phyloP scores from a whole-genome alignment of 2,329 filamentous ascomycete species.

The Colletotrichum zoysiae region DNA sequence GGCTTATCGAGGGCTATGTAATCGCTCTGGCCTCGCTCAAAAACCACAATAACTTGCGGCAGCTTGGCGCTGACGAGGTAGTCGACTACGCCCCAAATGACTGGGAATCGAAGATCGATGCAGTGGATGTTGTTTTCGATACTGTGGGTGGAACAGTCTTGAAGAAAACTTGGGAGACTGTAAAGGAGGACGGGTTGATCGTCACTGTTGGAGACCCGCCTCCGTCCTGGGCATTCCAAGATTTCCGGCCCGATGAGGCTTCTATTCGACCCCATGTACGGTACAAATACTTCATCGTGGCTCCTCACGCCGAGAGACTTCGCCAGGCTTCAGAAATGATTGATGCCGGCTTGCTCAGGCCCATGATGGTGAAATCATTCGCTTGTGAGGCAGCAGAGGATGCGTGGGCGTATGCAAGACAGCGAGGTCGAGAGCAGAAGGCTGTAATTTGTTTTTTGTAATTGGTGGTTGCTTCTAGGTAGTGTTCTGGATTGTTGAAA shows the following conservation, averaged over 20 bases:
- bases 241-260: slow-evolving; percentile 42
- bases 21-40: slow-evolving; percentile 47
- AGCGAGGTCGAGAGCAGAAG: slow-evolving; percentile 46
- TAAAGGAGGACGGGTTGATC: slow-evolving; percentile 49
- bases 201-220: slow-evolving; percentile 53
- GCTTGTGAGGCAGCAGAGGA: slow-evolving; percentile 43
- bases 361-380: slow-evolving; percentile 45
- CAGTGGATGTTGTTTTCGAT: slow-evolving; percentile 50
- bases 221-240: slow-evolving; percentile 49
- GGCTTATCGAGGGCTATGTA: slow-evolving; percentile 43
- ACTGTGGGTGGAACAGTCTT: slow-evolving; percentile 49
- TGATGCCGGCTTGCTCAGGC: slow-evolving; percentile 43
- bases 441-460: slow-evolving; percentile 46
- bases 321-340: slow-evolving; percentile 43
- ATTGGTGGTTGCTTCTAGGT: not conserved
- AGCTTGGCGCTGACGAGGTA: slow-evolving; percentile 44
- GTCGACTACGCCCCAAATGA: slow-evolving; percentile 45
- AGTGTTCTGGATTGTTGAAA: not conserved
- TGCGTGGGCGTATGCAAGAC: slow-evolving; percentile 46
- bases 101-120: slow-evolving; percentile 45
- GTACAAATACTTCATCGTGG: slow-evolving; percentile 50
- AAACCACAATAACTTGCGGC: slow-evolving; percentile 40
- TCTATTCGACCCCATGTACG: slow-evolving; percentile 42
- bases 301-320: slow-evolving; percentile 43
- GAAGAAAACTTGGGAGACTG: slow-evolving; percentile 46